Conservation (phyloP, 2,329 filamentous ascomycete genomes). For the Akanthomyces dipterigenus region DNA sequence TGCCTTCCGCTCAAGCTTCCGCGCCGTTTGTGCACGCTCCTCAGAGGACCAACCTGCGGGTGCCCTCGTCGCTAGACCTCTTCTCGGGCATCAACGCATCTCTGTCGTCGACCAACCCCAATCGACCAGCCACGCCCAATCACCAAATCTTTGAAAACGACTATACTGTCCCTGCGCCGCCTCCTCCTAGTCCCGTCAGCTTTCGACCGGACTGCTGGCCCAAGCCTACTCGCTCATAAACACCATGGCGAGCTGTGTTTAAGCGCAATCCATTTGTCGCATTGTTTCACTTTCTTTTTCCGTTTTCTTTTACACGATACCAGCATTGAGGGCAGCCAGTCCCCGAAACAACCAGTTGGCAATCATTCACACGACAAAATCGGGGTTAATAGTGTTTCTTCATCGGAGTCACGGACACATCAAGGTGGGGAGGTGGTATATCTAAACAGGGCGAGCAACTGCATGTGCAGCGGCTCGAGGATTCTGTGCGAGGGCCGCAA, state of each 20-base stretch:
- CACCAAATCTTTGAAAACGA: constrained; percentile 50
- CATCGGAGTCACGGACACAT: constrained; percentile 2
- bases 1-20: constrained; percentile 26
- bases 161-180: constrained; percentile 58
- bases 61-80: constrained; percentile 42
- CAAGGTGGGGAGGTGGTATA: background rate
- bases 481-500: background rate
- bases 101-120: constrained; percentile 36
- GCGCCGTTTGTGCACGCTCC: constrained; percentile 40
- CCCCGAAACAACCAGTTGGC: background rate
- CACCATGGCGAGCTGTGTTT: background rate
- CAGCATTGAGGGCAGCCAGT: background rate
- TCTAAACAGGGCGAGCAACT: background rate
- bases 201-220: constrained; percentile 53
- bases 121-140: constrained; percentile 38
- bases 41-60: constrained; percentile 37
- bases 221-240: constrained; percentile 27
- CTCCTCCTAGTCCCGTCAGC: constrained; percentile 57
- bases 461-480: background rate
- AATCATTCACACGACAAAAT: background rate
- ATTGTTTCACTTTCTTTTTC: background rate
- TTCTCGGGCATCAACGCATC: constrained; percentile 47
- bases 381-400: background rate
- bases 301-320: background rate
- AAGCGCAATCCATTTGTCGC: too few relatives aligned